These are phyloP conservation scores for Pseudoscleropodium purum DNA, from an alignment of 225 moss, liverwort and hornwort species.

Conservation along the genomic window DNA sequence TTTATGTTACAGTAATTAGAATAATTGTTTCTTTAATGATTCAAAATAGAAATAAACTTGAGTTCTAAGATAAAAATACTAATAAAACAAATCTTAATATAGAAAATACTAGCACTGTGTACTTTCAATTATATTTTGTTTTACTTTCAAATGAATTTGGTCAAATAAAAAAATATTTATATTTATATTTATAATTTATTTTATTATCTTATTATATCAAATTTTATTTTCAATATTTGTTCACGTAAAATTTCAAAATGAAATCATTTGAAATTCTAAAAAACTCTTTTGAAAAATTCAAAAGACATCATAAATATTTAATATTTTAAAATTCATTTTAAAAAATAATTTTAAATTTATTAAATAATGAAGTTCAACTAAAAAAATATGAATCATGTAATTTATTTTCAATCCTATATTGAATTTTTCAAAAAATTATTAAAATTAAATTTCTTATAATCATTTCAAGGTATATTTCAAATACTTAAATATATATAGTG, in stretches of 20 bases:
- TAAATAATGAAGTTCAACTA: not conserved
- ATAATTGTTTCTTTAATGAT: not conserved
- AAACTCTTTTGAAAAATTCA: not conserved
- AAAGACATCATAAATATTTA: not conserved
- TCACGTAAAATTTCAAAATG: too few species aligned
- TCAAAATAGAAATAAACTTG: not conserved
- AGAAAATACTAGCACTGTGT: not conserved
- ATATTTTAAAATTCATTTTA: not conserved
- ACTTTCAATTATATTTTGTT: not conserved
- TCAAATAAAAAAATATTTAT: too few species aligned
- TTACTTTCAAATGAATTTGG: not conserved
- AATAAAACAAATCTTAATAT: not conserved
- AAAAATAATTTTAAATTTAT: not conserved
- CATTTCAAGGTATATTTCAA: not conserved
- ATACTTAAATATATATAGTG: not conserved
- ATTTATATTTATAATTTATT: too few species aligned
- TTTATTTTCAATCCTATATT: not conserved
- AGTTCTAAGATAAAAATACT: not conserved
- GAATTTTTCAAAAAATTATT: not conserved
- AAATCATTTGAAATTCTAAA: not conserved
- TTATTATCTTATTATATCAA: not conserved
- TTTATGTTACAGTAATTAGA: not conserved
- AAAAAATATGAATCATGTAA: accelerated
- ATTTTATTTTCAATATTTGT: too few species aligned
- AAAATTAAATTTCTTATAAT: accelerated